Evolutionary conservation across 1,284 basidiomycete species (phyloP).

Genomic region (Heliocybe sulcata): DNA sequence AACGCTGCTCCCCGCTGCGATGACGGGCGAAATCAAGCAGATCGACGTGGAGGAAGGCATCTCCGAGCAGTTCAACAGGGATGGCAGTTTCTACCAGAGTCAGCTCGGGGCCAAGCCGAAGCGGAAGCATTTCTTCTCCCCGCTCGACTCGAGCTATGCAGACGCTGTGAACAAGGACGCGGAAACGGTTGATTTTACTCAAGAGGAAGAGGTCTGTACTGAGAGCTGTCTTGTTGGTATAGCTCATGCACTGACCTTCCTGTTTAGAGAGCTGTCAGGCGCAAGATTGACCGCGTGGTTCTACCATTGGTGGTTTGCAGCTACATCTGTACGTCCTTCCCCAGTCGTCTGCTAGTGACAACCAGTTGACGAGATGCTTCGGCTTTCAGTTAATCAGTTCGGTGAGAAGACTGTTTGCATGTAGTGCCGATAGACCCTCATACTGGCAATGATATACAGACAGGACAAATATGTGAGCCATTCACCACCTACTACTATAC

Average conservation of each 20-base stretch:
- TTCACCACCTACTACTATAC: neutral
- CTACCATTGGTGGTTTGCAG: slow-evolving; percentile 40
- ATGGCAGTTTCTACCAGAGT: slow-evolving; percentile 21
- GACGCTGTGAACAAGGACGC: slow-evolving; percentile 46
- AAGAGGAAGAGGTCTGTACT: slow-evolving; percentile 35
- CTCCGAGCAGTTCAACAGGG: slow-evolving; percentile 8
- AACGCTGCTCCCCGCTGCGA: neutral
- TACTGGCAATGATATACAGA: slow-evolving; percentile 23
- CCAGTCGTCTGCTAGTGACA: no score
- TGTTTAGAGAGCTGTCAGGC: slow-evolving; percentile 28
- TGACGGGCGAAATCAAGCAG: neutral
- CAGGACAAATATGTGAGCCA: slow-evolving; percentile 43
- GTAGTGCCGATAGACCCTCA: neutral
- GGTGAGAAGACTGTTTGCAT: slow-evolving; percentile 23
- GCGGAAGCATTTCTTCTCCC: slow-evolving; percentile 35
- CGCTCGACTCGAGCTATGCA: slow-evolving; percentile 32
- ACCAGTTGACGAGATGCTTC: neutral
- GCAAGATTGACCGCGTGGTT: slow-evolving; percentile 40
- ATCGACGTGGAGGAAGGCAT: slow-evolving; percentile 5
- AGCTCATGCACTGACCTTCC: neutral
- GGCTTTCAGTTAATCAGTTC: slow-evolving; percentile 42
- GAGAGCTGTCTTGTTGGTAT: neutral
- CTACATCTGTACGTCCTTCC: slow-evolving; percentile 33
- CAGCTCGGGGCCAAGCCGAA: slow-evolving; percentile 11
- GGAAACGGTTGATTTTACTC: slow-evolving; percentile 34